These are phyloP conservation scores for Achaetomiella virescens DNA, from an alignment of 495 filamentous ascomycete species.

Conservation along the genomic window DNA sequence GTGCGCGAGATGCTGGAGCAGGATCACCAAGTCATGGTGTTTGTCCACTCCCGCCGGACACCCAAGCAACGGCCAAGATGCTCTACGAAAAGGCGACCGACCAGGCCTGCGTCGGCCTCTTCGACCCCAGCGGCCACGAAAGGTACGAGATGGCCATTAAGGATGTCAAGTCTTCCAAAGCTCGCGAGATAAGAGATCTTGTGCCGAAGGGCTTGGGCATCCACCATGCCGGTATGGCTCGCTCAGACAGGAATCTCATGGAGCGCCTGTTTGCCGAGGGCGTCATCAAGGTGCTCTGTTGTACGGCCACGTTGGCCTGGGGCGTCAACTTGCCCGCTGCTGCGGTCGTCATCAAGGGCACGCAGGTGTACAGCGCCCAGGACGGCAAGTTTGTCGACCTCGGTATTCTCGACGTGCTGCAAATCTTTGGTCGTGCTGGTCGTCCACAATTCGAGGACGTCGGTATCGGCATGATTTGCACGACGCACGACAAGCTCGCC, in stretches of 20 bases:
- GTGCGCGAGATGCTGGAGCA: constrained; percentile 84
- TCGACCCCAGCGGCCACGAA: constrained; percentile 67
- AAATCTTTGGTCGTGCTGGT: constrained; percentile 98
- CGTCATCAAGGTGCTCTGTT: constrained; percentile 90
- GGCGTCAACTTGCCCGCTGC: constrained; percentile 98
- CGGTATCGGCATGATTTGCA: constrained; percentile 95
- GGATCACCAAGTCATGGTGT: constrained; percentile 96
- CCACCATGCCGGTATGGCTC: constrained; percentile 92
- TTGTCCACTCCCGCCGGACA: constrained; percentile 97
- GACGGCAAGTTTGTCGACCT: constrained; percentile 96
- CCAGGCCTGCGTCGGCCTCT: constrained; percentile 65
- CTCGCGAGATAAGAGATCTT: constrained; percentile 78
- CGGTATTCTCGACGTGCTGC: constrained; percentile 92
- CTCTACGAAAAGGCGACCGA: constrained; percentile 83
- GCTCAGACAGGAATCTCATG: constrained; percentile 88
- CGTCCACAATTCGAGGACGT: constrained; percentile 94
- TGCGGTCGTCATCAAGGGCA: constrained; percentile 96
- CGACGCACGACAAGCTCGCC: constrained; percentile 82
- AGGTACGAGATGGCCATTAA: constrained; percentile 65
- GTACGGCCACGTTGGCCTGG: constrained; percentile 97
- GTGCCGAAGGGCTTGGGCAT: constrained; percentile 86
- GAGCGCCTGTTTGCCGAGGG: constrained; percentile 86
- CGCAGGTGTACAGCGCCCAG: constrained; percentile 90
- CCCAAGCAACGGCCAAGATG: constrained; percentile 76
- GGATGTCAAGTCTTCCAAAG: constrained; percentile 77